Evolutionary conservation across 768 basidiomycete species (phyloP).

Genomic region (Tulasnella sp.): DNA sequence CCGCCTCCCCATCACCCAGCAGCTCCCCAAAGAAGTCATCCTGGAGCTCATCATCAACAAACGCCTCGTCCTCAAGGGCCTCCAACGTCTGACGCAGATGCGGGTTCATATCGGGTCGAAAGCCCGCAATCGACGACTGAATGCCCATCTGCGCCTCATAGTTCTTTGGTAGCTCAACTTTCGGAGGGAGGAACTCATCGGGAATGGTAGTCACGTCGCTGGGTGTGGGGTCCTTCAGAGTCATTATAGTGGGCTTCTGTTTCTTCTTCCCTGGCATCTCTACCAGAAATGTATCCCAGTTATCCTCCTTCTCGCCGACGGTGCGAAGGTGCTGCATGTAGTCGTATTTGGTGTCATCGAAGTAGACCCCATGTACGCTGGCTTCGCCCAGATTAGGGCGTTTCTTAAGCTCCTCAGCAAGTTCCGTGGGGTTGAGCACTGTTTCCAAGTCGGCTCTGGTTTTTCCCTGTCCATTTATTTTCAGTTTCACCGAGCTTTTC

Average conservation of each 20-base stretch:
- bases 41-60: constrained; percentile 64
- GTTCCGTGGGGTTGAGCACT: constrained; percentile 38
- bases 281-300: constrained; percentile 69
- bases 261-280: constrained; percentile 46
- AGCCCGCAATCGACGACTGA: constrained; percentile 73
- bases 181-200: constrained; percentile 59
- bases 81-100: constrained; percentile 87
- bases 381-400: constrained; percentile 74
- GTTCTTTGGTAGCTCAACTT: constrained; percentile 58
- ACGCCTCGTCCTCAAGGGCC: constrained; percentile 92
- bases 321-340: constrained; percentile 93
- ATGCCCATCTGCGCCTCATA: constrained; percentile 55
- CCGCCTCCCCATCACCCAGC: constrained; percentile 60
- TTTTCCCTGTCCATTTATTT: constrained; percentile 48
- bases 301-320: constrained; percentile 66
- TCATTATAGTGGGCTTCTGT: constrained; percentile 31
- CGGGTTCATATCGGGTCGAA: constrained; percentile 94
- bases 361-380: constrained; percentile 79
- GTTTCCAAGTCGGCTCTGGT: constrained; percentile 71
- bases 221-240: constrained; percentile 25
- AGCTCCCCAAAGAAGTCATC: constrained; percentile 72
- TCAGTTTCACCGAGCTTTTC: background rate
- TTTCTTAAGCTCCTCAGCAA: constrained; percentile 33
- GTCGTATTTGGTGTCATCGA: constrained; percentile 92
- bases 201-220: constrained; percentile 29